Base-by-base conservation (phyloP, 495 filamentous ascomycete genomes). In the Tuber borchii region DNA sequence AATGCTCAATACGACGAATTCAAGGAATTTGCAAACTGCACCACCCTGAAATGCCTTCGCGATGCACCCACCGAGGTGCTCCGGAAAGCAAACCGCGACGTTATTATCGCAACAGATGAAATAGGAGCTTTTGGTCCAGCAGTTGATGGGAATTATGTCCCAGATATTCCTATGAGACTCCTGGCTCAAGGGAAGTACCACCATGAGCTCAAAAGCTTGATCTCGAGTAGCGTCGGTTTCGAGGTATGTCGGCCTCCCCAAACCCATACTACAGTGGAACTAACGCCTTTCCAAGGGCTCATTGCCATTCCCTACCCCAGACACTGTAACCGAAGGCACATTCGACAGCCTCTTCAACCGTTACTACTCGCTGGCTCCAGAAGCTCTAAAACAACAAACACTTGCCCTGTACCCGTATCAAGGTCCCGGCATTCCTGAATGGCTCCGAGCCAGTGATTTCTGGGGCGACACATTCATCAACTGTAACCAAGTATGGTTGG, bases 91-190 rank as follows among this genome's bases (percentile, higher is more conserved):
- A 77, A 80, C n/a, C 12, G 43, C 16, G 46, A 37, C n/a, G 19
- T 73, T 31, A 71, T 82, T 45, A 70, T 68, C 37, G 20, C 17
- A 37, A 39, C 69, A 9, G 17, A 22, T 0, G 61, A 39, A 37
- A 39, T 77, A 40, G 75, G 68, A 31, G 0, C 85, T 0, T 92
- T 89, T 77, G 87, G 87, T 0, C 89, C 89, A 3, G 84, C 85
- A 0, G 87, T 90, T 9, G 91, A 92, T 81, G 89, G 88, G 16
- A 77, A 82, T 19, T 90, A 90, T 75, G 88, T 88, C 2, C 88
- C 89, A 1, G 84, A 83, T 5, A 76, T 88, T n/a, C 89, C 90
- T 7, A 86, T 87, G 6, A 84, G 87, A 56, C 84, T 91, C 26
- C 85, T 93, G 1, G 82, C 86, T 2, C 77, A 87, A 39, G 90